phyloP scores from a whole-genome alignment of 2,329 filamentous ascomycete genomes.

The Ophiostoma triangulosporum region DNA sequence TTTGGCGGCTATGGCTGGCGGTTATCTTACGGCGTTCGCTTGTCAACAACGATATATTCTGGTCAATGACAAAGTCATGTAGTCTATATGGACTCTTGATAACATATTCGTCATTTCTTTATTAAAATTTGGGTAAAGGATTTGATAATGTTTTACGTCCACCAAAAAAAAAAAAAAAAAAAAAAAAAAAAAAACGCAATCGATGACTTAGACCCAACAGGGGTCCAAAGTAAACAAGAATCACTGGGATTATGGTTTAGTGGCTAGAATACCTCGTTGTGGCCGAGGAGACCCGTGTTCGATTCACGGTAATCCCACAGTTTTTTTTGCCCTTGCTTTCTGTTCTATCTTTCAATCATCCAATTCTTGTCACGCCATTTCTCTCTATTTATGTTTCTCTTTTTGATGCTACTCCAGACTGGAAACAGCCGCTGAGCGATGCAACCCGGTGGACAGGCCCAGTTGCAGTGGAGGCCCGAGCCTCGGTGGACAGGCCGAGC shows the following conservation, averaged over 20 bases:
- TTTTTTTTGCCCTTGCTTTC: neutral
- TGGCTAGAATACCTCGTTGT: constrained; percentile 15
- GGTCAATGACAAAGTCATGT: no score
- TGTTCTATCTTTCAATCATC: neutral
- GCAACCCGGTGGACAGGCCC: no score
- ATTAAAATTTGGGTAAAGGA: no score
- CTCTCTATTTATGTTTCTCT: neutral
- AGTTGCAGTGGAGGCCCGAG: no score
- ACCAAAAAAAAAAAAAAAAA: neutral
- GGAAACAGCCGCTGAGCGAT: no score
- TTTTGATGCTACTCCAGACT: no score
- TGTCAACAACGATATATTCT: no score
- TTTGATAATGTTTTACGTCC: no score
- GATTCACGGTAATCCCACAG: constrained; percentile 14
- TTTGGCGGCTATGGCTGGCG: neutral
- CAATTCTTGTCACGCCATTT: neutral
- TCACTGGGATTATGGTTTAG: constrained; percentile 12
- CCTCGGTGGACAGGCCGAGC: no score
- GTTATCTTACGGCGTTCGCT: no score
- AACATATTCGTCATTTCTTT: no score
- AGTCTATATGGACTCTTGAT: no score
- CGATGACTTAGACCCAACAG: neutral
- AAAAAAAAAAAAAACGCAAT: neutral
- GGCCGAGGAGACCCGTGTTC: constrained; percentile 15
- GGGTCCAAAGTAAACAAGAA: neutral